phyloP scores from a whole-genome alignment of 2,329 filamentous ascomycete genomes.

The Calonectria pteridis region DNA sequence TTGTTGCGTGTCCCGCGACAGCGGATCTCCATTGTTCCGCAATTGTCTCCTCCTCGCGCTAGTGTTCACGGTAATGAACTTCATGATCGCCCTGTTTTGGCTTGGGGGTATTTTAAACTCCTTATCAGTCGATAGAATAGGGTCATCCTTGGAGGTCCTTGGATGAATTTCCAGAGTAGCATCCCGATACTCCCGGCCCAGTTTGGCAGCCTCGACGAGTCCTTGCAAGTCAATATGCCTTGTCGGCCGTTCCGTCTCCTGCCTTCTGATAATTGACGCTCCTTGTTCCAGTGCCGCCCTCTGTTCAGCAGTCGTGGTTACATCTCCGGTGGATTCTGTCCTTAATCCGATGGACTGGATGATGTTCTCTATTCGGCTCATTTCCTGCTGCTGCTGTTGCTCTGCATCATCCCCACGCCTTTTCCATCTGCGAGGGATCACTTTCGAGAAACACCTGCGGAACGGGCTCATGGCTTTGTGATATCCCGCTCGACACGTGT shows the following conservation, averaged over 20 bases:
- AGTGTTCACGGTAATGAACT: conserved; percentile 39
- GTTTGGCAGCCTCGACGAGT: conserved; percentile 49
- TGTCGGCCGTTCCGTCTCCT: conserved; percentile 34
- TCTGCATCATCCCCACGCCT: conserved; percentile 31
- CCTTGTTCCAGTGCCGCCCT: conserved; percentile 39
- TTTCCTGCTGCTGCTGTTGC: conserved; percentile 31
- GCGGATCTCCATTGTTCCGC: conserved; percentile 16
- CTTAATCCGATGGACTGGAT: conserved; percentile 39
- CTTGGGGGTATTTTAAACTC: conserved; percentile 53
- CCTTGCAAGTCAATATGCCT: conserved; percentile 47
- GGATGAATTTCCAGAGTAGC: conserved; percentile 56
- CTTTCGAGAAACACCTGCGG: conserved; percentile 32
- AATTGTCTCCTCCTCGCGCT: not conserved
- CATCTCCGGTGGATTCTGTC: conserved; percentile 31
- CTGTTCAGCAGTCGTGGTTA: conserved; percentile 40
- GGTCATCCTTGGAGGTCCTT: conserved; percentile 54
- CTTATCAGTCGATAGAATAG: conserved; percentile 48
- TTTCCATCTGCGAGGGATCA: conserved; percentile 42
- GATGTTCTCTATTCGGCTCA: conserved; percentile 42
- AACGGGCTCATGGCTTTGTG: conserved; percentile 37
- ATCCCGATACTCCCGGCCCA: conserved; percentile 40
- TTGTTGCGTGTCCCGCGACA: conserved; percentile 2
- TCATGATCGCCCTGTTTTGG: conserved; percentile 52
- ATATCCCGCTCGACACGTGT: conserved; percentile 32
- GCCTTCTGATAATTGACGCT: conserved; percentile 27